phyloP scores from a whole-genome alignment of 768 basidiomycete genomes.

The Boletus sp. region DNA sequence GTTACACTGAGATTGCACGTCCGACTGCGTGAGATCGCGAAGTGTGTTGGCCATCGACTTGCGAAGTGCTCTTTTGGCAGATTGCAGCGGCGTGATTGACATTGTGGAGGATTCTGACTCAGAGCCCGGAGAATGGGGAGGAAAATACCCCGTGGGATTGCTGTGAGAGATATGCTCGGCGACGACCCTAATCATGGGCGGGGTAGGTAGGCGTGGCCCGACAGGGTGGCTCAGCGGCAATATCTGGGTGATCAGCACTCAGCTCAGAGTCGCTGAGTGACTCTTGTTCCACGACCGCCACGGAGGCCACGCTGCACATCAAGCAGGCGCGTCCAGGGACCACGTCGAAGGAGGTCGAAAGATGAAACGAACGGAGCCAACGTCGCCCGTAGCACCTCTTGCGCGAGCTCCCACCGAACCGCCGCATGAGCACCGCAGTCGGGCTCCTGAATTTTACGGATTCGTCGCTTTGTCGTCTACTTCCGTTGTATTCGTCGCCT shows the following conservation, averaged over 20 bases:
- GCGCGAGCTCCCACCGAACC: constrained; percentile 41
- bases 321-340: not conserved
- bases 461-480: constrained; percentile 86
- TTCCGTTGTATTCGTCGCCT: constrained; percentile 64
- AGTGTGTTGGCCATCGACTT: constrained; percentile 48
- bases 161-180: not conserved
- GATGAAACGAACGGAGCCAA: constrained; percentile 31
- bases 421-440: constrained; percentile 51
- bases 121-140: not conserved
- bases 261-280: not conserved
- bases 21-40: constrained; percentile 39
- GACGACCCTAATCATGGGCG: too few relatives aligned
- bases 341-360: not conserved
- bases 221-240: constrained; percentile 12
- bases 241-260: not conserved
- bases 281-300: constrained; percentile 10
- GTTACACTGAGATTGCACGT: constrained; percentile 62
- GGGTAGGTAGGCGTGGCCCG: not conserved
- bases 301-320: constrained; percentile 23
- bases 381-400: constrained; percentile 45
- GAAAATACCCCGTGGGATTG: not conserved
- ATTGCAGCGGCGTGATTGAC: constrained; percentile 30
- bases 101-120: constrained; percentile 11
- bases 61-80: constrained; percentile 55
- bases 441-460: constrained; percentile 86